Conservation (phyloP, 768 basidiomycete species). For the Mycena chlorophos region DNA sequence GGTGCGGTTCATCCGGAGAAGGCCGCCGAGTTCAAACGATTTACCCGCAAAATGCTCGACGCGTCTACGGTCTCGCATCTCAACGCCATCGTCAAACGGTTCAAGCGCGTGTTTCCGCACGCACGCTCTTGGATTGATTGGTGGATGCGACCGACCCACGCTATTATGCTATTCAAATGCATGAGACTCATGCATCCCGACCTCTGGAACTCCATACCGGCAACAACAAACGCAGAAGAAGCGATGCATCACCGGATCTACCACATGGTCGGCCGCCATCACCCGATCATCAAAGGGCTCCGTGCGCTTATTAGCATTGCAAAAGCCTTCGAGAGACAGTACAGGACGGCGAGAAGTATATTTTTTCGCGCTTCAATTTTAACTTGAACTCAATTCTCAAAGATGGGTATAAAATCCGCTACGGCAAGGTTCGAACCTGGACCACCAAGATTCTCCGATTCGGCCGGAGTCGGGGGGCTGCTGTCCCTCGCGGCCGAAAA, state of each 20-base stretch:
- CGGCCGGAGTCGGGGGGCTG: background rate
- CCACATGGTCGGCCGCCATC: constrained; percentile 10
- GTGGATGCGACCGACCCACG: constrained; percentile 31
- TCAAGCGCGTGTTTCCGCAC: constrained; percentile 27
- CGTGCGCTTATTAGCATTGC: background rate
- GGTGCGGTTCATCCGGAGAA: constrained; percentile 23
- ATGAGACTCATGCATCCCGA: constrained; percentile 13
- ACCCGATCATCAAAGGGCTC: constrained; percentile 4
- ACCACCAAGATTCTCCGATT: background rate
- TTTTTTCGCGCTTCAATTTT: background rate
- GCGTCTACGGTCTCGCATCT: constrained; percentile 16
- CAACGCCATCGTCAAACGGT: background rate
- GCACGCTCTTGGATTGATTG: constrained; percentile 33
- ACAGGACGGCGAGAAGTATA: constrained; percentile 1
- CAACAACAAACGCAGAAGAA: constrained; percentile 24
- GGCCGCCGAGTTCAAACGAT: constrained; percentile 19
- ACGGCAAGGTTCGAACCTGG: constrained; percentile 2
- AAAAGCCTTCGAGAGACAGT: constrained; percentile 6
- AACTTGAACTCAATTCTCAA: background rate
- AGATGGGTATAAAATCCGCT: constrained; percentile 4
- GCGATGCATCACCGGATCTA: constrained; percentile 24
- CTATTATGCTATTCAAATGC: constrained; percentile 21
- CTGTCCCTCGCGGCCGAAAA: background rate
- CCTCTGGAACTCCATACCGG: constrained; percentile 22
- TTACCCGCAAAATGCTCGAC: constrained; percentile 9